These are phyloP conservation scores for Elongisporangium senticosum DNA, from an alignment of 352 stramenopile species.

Conservation along the genomic window DNA sequence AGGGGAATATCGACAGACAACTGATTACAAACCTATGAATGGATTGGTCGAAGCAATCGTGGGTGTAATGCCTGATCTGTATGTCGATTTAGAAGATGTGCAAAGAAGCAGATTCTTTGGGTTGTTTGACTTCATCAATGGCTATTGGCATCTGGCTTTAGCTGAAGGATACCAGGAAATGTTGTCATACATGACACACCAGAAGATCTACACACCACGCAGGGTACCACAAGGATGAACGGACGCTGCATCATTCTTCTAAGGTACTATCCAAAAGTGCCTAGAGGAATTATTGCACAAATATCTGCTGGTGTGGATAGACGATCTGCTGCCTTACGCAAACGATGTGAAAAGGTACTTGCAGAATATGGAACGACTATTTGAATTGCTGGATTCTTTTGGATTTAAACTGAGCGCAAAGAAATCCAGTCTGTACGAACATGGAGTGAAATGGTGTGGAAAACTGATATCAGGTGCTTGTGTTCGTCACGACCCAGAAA, in stretches of 20 bases:
- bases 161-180: conserved; percentile 7
- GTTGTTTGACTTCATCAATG: conserved; percentile 17
- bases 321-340: conserved; percentile 16
- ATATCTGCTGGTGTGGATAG: conserved; percentile 17
- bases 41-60: conserved; percentile 4
- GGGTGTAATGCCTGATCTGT: conserved; percentile 8
- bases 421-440: conserved; percentile 10
- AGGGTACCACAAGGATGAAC: conserved; percentile 8
- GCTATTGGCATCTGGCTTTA: conserved; percentile 17
- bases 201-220: conserved; percentile 6
- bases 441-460: conserved; percentile 15
- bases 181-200: conserved; percentile 10
- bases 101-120: conserved; percentile 3
- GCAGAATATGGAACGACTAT: too few species aligned
- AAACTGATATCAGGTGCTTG: conserved; percentile 10
- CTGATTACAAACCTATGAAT: conserved; percentile 15
- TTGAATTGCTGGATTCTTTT: conserved; percentile 1
- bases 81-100: conserved; percentile 8
- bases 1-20: conserved; percentile 7
- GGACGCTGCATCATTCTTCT: conserved; percentile 9
- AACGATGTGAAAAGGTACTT: conserved; percentile 5
- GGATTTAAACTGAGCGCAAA: conserved; percentile 10
- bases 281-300: conserved; percentile 10
- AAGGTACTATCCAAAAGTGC: conserved; percentile 10
- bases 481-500: conserved; percentile 10